Evolutionary conservation across 306 rosid genomes (phyloP), one percentile per base, ranked within the genome.

Genomic region (Vicia villosa): DNA sequence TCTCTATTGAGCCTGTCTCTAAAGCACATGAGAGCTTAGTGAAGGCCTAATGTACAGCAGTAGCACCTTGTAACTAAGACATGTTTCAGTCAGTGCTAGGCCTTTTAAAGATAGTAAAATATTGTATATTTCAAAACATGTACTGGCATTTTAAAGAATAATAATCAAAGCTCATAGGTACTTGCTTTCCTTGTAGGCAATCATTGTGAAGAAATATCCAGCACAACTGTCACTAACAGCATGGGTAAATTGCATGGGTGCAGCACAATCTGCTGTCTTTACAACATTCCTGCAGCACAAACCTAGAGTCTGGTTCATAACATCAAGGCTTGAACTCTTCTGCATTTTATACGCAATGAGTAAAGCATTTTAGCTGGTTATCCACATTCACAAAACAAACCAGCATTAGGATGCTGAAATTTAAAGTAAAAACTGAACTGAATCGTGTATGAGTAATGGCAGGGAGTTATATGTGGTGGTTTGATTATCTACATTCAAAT

Each of bases 211-310:
- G 82, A 83, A 78, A 74, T 83, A 83, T 61, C 80, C 85, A 10
- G 90, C 86, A 37, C 84, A 66, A 37, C 50, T 83, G 5, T 78
- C 85, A 14, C 80, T 85, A 59, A 85, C 82, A 19, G 57, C 36
- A 30, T 30, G 82, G 85, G 54, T 85, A 21, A 74, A 75, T 40
- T 75, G 32, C 28, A 56, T 80, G 2, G 86, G 82, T 42, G 85
- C 79, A 42, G 76, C 61, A 36, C 82, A 80, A 51, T 83, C 84
- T 14, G 85, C 82, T 42, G 74, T 14, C 52, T 80, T 80, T 63
- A 43, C 84, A 24, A 38, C 58, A 5, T 6, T 79, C n/a, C 14
- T 43, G 36, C 49, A 76, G 20, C 83, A 73, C 51, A 81, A 78
- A 28, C 76, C 24, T 37, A 9, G 43, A 46, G 66, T 76, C 37